Conservation (phyloP, 2,329 filamentous ascomycete species). For the Cercospora sesami region DNA sequence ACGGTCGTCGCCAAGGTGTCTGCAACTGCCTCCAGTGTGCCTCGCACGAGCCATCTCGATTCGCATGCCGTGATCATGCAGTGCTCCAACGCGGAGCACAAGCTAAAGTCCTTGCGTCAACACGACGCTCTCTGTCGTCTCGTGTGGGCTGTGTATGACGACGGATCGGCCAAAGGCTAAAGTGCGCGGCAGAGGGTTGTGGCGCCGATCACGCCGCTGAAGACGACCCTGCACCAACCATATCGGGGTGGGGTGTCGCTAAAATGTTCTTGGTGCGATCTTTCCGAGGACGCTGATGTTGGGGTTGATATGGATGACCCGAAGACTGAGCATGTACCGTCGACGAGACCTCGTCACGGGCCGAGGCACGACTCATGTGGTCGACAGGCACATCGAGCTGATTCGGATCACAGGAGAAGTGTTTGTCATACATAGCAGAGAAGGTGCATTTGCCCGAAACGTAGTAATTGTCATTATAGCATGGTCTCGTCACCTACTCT, state of each 20-base stretch:
- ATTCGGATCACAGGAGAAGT: background rate
- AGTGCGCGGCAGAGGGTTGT: slow-evolving; percentile 7
- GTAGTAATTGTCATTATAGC: background rate
- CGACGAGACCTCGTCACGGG: background rate
- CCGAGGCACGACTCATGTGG: slow-evolving; percentile 7
- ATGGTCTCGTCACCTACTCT: slow-evolving; percentile 3
- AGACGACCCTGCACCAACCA: background rate
- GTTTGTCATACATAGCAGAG: background rate
- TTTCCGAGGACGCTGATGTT: background rate
- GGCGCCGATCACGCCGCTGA: slow-evolving; percentile 11
- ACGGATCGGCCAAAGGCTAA: slow-evolving; percentile 8
- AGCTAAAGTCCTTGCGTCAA: slow-evolving; percentile 3
- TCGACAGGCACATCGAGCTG: background rate
- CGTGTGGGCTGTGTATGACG: slow-evolving; percentile 15
- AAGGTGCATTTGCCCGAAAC: background rate
- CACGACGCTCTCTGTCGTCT: background rate
- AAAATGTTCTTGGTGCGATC: slow-evolving; percentile 7
- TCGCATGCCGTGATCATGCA: background rate
- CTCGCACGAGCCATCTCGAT: background rate
- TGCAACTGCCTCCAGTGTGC: background rate
- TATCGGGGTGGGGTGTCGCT: background rate
- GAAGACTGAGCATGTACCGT: background rate
- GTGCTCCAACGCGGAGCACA: background rate
- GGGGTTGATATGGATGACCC: slow-evolving; percentile 9
- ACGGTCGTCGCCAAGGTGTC: background rate